Percentiles rank a stretch among this genome's conserved stretches.
phyloP scores from a whole-genome alignment of 306 rosid species.

The Quercus dentata region DNA sequence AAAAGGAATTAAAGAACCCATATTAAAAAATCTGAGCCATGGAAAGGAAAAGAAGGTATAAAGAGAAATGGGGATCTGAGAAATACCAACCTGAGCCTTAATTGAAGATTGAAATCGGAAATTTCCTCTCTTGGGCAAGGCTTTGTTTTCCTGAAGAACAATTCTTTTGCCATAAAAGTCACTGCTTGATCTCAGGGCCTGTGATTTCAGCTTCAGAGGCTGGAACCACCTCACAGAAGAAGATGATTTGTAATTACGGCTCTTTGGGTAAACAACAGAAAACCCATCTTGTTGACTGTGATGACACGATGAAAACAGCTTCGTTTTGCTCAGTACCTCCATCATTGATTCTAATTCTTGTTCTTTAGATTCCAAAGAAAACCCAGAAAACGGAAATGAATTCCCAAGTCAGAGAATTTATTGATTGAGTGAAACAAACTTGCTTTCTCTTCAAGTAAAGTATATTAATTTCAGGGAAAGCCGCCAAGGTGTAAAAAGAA shows the following conservation, averaged over 20 bases:
- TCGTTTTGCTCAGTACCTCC: conserved; percentile 40
- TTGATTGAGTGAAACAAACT: not conserved
- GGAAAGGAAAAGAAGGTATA: not conserved
- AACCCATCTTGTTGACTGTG: conserved; percentile 15
- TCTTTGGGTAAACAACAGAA: conserved; percentile 30
- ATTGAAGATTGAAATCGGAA: conserved; percentile 29
- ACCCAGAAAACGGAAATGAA: not conserved
- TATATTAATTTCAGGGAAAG: not conserved
- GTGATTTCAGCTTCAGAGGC: conserved; percentile 43
- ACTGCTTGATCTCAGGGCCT: conserved; percentile 23
- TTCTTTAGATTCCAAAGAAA: not conserved
- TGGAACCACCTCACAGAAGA: conserved; percentile 20
- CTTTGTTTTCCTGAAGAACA: conserved; percentile 27
- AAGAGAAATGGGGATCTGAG: too few relatives aligned
- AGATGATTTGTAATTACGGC: conserved; percentile 20
- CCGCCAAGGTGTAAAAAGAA: not conserved
- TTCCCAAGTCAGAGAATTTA: not conserved
- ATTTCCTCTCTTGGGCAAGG: conserved; percentile 15
- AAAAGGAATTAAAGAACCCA: not conserved
- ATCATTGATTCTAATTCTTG: conserved; percentile 39
- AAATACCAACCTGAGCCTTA: conserved; percentile 47
- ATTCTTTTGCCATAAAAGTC: conserved; percentile 40
- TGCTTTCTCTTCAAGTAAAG: not conserved
- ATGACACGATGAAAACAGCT: conserved; percentile 41
- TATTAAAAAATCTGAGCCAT: not conserved